Evolutionary conservation across 2,329 filamentous ascomycete genomes (phyloP).

Genomic region (Alternaria postmessia): DNA sequence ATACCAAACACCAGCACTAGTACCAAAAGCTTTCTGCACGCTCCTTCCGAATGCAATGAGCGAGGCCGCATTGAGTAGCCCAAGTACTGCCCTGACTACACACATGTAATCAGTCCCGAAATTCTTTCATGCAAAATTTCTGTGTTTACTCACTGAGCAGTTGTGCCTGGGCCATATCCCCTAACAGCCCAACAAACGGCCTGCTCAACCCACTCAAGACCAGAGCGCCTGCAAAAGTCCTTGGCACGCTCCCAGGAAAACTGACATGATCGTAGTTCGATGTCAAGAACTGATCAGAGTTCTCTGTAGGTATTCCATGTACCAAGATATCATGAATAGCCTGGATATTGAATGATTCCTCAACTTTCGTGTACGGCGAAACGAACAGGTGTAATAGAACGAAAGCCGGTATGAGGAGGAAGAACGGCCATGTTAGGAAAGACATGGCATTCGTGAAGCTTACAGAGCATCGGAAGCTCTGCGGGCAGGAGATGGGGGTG

Average conservation of each 20-base stretch:
- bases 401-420: conserved; percentile 41
- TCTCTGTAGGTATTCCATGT: conserved; percentile 74
- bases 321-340: conserved; percentile 87
- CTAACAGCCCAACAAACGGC: conserved; percentile 68
- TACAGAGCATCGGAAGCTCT: neutral
- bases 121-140: neutral
- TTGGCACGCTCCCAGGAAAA: conserved; percentile 90
- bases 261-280: conserved; percentile 84
- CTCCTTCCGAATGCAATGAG: conserved; percentile 71
- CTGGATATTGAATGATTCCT: conserved; percentile 98
- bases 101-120: conserved; percentile 8
- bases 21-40: conserved; percentile 73
- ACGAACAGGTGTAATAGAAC: conserved; percentile 71
- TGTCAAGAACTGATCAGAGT: conserved; percentile 63
- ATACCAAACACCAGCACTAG: conserved; percentile 78
- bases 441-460: conserved; percentile 28
- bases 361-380: conserved; percentile 94
- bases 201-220: conserved; percentile 76
- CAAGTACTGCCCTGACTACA: conserved; percentile 77
- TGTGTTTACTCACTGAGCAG: conserved; percentile 57
- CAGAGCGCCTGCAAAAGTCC: conserved; percentile 86
- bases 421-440: conserved; percentile 35
- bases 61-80: conserved; percentile 74
- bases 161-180: conserved; percentile 65
- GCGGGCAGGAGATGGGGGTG: neutral